Conservation (phyloP, 345 rosid species). For the Salix purpurea region DNA sequence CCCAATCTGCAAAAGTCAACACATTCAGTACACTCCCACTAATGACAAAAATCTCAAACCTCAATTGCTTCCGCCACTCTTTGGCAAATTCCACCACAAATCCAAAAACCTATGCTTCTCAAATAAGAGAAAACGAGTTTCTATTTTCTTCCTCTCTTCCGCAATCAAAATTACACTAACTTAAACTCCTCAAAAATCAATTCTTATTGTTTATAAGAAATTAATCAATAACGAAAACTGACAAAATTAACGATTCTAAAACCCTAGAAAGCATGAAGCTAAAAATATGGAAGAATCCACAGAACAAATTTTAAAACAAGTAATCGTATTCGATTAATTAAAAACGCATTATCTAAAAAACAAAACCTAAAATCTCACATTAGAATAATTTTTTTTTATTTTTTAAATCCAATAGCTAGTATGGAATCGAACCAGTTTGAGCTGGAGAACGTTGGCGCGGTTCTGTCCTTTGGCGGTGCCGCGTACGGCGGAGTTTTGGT, state of each 20-base stretch:
- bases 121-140: neutral
- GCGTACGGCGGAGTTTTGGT: conserved; percentile 74
- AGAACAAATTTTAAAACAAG: neutral
- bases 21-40: conserved; percentile 4
- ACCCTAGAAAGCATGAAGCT: neutral
- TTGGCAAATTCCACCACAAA: neutral
- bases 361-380: neutral
- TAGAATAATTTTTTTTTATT: neutral
- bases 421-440: conserved; percentile 59
- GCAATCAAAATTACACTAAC: neutral
- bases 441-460: conserved; percentile 92
- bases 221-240: neutral
- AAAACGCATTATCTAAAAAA: neutral
- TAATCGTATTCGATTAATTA: neutral
- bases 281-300: neutral
- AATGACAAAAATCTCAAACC: neutral
- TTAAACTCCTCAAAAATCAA: neutral
- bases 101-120: neutral
- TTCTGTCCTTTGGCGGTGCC: conserved; percentile 84
- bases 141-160: neutral
- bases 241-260: neutral
- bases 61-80: neutral
- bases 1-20: conserved; percentile 65
- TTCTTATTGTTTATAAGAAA: neutral
- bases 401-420: too few relatives aligned